Conservation (phyloP, 163 green algal genomes). For the Volvox carteri region DNA sequence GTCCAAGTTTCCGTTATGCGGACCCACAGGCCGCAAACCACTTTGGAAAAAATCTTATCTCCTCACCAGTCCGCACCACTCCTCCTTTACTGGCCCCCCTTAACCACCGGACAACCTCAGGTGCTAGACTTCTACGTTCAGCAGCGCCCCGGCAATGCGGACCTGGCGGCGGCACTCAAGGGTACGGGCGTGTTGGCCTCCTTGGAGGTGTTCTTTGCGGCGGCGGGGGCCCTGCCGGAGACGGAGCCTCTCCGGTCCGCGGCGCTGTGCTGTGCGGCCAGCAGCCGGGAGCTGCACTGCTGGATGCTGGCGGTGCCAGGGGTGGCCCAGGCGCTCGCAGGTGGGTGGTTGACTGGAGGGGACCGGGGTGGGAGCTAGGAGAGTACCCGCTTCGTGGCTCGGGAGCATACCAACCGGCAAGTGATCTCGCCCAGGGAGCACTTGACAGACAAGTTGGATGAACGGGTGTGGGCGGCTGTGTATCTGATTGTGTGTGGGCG, state of each 20-base stretch:
- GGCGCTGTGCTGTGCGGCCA: conserved; percentile 43
- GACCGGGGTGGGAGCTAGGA: too few relatives aligned
- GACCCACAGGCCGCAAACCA: neutral
- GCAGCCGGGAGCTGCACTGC: conserved; percentile 17
- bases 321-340: conserved; percentile 16
- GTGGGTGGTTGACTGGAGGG: conserved; percentile 1
- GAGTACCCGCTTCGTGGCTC: too few relatives aligned
- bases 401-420: too few relatives aligned
- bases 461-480: too few relatives aligned
- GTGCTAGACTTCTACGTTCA: conserved; percentile 51
- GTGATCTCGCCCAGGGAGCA: too few relatives aligned
- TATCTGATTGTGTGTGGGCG: too few relatives aligned
- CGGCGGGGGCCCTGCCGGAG: conserved; percentile 7
- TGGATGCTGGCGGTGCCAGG: conserved; percentile 57
- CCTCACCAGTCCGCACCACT: too few relatives aligned
- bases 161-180: conserved; percentile 46
- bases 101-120: neutral
- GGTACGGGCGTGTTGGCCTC: conserved; percentile 46
- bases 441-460: too few relatives aligned
- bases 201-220: conserved; percentile 22
- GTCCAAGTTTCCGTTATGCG: neutral
- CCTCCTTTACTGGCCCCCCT: neutral
- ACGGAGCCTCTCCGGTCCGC: conserved; percentile 42
- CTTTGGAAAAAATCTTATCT: too few relatives aligned
- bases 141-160: conserved; percentile 46